These are phyloP conservation scores for Fraxinus angustifolia DNA, from an alignment of 305 asterid species.

Conservation along the genomic window DNA sequence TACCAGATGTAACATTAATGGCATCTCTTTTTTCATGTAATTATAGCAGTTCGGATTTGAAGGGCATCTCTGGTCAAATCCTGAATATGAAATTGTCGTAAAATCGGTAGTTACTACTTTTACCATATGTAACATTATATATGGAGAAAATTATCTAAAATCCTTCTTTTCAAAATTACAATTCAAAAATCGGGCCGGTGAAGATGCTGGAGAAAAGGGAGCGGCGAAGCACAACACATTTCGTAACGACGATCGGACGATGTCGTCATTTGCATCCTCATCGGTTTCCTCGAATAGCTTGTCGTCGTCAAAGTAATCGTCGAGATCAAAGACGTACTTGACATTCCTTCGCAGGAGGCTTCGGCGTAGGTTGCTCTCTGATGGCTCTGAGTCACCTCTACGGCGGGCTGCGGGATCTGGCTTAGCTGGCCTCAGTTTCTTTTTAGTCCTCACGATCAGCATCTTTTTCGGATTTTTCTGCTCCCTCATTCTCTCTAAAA, in stretches of 20 bases:
- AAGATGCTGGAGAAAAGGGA: no score
- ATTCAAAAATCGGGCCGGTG: no score
- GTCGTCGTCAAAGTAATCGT: constrained; percentile 66
- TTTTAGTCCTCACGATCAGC: constrained; percentile 51
- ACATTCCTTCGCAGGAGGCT: constrained; percentile 83
- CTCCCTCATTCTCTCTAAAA: no score
- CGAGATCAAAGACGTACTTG: constrained; percentile 83
- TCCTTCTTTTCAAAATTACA: no score
- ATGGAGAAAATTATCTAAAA: no score
- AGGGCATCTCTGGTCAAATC: not conserved
- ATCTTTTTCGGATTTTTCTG: no score
- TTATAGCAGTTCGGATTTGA: not conserved
- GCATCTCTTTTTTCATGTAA: not conserved
- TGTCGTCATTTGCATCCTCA: constrained; percentile 50
- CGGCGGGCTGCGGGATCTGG: constrained; percentile 51
- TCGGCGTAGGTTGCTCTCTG: constrained; percentile 62
- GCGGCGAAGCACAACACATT: no score
- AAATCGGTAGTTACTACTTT: not conserved
- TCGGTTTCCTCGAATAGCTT: constrained; percentile 61
- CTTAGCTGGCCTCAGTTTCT: constrained; percentile 81
- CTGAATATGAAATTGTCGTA: not conserved
- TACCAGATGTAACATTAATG: not conserved
- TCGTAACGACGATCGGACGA: not conserved
- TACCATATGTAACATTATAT: no score
- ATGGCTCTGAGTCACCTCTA: constrained; percentile 15